Evolutionary conservation across 768 basidiomycete genomes (phyloP).

Genomic region (Amanita rubescens): DNA sequence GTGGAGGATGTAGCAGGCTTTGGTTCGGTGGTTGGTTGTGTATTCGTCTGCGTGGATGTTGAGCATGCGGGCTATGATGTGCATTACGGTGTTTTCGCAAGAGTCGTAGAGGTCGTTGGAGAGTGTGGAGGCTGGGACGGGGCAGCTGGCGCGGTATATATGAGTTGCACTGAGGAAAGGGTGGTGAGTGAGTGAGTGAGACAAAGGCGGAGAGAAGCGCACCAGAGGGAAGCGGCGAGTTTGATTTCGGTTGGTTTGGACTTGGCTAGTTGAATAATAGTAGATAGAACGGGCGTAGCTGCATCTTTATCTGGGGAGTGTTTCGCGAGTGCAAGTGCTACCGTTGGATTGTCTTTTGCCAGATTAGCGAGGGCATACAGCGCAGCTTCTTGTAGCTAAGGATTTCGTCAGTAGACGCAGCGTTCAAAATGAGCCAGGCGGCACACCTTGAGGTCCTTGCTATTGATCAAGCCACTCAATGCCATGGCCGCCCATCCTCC

Average conservation of each 20-base stretch:
- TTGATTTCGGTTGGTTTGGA: conserved; percentile 56
- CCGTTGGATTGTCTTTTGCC: conserved; percentile 49
- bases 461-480: conserved; percentile 39
- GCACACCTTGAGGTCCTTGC: conserved; percentile 48
- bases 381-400: conserved; percentile 58
- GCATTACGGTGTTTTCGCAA: conserved; percentile 54
- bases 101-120: conserved; percentile 17
- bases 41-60: conserved; percentile 29
- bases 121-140: conserved; percentile 15
- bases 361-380: conserved; percentile 59
- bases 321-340: conserved; percentile 45
- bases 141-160: conserved; percentile 46
- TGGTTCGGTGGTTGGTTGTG: conserved; percentile 36
- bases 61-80: conserved; percentile 60
- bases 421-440: neutral
- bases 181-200: neutral
- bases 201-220: conserved; percentile 9
- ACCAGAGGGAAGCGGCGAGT: conserved; percentile 68
- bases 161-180: conserved; percentile 45
- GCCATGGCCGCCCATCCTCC: conserved; percentile 57
- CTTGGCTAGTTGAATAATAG: conserved; percentile 46
- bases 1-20: conserved; percentile 71
- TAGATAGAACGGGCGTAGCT: conserved; percentile 34
- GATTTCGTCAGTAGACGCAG: neutral
- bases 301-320: conserved; percentile 31